Conservation (phyloP, 495 filamentous ascomycete species). For the Aspergillus baeticus region DNA sequence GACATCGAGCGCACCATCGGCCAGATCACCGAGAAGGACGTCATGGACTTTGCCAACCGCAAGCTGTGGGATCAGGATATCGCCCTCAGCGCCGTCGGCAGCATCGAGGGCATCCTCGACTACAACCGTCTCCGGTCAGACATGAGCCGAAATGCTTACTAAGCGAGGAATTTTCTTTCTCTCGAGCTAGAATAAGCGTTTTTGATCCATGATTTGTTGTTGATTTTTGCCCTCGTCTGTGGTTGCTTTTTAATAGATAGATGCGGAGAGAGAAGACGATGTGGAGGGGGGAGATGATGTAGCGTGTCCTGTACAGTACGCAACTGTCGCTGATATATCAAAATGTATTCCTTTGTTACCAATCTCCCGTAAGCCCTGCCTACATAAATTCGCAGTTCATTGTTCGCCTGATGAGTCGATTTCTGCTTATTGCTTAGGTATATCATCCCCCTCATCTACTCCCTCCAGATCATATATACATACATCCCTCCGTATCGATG, state of each 20-base stretch:
- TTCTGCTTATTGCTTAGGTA: no score
- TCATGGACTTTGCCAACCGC: conserved; percentile 87
- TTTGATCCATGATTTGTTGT: conserved; percentile 18
- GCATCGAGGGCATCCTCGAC: conserved; percentile 87
- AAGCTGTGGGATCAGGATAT: conserved; percentile 98
- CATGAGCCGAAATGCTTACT: conserved; percentile 73
- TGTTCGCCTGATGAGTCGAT: no score
- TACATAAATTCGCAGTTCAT: no score
- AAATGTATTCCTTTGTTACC: conserved; percentile 26
- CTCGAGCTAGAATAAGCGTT: conserved; percentile 8
- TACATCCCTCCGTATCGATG: no score
- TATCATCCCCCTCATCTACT: no score
- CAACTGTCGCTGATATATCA: conserved; percentile 33
- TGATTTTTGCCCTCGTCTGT: conserved; percentile 12
- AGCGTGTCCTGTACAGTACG: conserved; percentile 36
- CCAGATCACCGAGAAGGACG: conserved; percentile 89
- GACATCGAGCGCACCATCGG: conserved; percentile 93
- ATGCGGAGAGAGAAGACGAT: no score
- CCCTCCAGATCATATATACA: no score
- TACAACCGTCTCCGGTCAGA: conserved; percentile 86
- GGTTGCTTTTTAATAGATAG: conserved; percentile 31
- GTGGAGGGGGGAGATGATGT: conserved; percentile 17
- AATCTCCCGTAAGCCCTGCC: no score
- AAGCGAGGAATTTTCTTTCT: conserved; percentile 6
- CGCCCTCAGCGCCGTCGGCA: conserved; percentile 87